Evolutionary conservation across 108 stramenopile genomes (phyloP).

Genomic region (Cyclotella choctawhatcheeana): DNA sequence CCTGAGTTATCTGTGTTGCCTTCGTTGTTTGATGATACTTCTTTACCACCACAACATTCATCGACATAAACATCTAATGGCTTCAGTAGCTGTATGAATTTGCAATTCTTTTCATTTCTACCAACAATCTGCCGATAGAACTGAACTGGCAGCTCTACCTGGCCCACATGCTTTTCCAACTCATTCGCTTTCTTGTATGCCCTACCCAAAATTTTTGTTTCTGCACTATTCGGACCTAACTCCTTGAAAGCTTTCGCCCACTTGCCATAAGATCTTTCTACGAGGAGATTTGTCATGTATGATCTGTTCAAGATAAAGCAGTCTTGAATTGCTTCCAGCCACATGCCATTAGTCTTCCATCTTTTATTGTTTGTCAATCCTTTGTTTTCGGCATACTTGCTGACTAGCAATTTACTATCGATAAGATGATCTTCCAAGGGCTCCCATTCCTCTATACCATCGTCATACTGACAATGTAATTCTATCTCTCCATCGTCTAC

Average conservation of each 20-base stretch:
- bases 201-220: conserved; percentile 17
- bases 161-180: conserved; percentile 24
- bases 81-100: too few species aligned
- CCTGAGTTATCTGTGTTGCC: too few species aligned
- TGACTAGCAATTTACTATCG: conserved; percentile 6
- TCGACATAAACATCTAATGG: too few species aligned
- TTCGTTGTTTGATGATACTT: too few species aligned
- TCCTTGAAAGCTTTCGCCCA: conserved; percentile 4
- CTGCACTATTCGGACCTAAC: conserved; percentile 4
- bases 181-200: conserved; percentile 30
- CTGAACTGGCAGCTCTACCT: conserved; percentile 5
- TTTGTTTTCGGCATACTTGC: conserved; percentile 17
- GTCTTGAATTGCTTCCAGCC: conserved; percentile 20
- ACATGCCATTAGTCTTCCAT: background rate
- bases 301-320: conserved; percentile 6
- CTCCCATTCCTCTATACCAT: background rate
- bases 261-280: background rate
- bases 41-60: too few species aligned
- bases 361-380: background rate
- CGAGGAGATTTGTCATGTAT: conserved; percentile 10
- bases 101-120: too few species aligned
- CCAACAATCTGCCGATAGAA: background rate
- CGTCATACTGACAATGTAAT: background rate
- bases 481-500: background rate
- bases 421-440: background rate